Base-by-base conservation (phyloP, 208 protist species). In the Trypanosoma caninum region DNA sequence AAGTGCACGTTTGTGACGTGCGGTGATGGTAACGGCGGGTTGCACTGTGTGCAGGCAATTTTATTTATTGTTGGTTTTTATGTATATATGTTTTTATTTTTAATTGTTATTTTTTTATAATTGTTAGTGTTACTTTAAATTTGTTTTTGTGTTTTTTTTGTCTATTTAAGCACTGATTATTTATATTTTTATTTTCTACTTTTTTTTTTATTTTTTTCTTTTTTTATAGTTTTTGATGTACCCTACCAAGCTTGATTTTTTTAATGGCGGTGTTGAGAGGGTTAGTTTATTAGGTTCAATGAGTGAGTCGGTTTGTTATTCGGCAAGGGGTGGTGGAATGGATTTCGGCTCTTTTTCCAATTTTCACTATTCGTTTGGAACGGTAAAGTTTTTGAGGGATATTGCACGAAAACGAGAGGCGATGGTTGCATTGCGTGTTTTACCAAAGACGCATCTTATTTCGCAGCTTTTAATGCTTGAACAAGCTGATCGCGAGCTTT, bases 381-480 rank as follows among this genome's bases (percentile, higher is more conserved):
- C 84, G 11, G 51, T 62, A 41, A 83, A 84, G 68, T 74, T 68
- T 40, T 33, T 91, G 37, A 84, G 81, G 70, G 84, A 91, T 38
- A 47, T 88, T 28, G 47, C 66, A 28, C 60, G 65, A 10, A 62
- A 69, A 35, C 65, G 80, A 3, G 76, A 84, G 30, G 78, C 82
- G 35, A 74, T 67, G 11, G 60, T 71, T n/a, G 37, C 72, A 33
- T 31, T 84, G 67, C 80, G 72, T 42, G 58, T 86, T 61, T 51
- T 91, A 56, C 84, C 84, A 56, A 79, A 78, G 51, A 67, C 55
- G 30, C 81, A 89, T 50, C 79, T 80, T 61, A 61, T 91, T 44
- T 34, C 67, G 28, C 76, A 83, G 60, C 55, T 84, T 9, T 33
- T 84, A 10, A 35, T 80, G 45, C 73, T 76, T 62, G 84, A 87